phyloP scores from a whole-genome alignment of 176 grass and related monocot species.

The Themeda triandra region DNA sequence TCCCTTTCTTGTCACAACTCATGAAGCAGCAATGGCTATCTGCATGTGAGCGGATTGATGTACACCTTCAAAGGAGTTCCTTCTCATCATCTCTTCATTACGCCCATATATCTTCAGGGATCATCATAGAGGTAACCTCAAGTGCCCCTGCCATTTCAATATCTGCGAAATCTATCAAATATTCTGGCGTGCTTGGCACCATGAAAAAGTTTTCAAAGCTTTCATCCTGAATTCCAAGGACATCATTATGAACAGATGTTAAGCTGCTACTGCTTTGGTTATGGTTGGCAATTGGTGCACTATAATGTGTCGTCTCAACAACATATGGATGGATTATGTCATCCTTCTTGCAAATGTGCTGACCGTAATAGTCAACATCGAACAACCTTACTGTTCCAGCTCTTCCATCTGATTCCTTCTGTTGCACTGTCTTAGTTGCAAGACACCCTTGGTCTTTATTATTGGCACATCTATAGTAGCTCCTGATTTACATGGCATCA shows the following conservation, averaged over 20 bases:
- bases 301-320: background rate
- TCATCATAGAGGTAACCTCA: background rate
- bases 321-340: background rate
- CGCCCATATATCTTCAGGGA: slow-evolving; percentile 12
- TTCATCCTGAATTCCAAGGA: background rate
- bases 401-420: slow-evolving; percentile 12
- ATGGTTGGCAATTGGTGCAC: background rate
- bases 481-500: background rate
- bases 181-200: background rate
- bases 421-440: slow-evolving; percentile 33
- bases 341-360: slow-evolving; percentile 8
- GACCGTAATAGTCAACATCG: slow-evolving; percentile 14
- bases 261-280: background rate
- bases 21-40: background rate
- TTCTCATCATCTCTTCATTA: background rate
- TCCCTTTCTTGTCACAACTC: background rate
- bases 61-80: background rate
- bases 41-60: background rate
- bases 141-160: background rate
- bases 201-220: background rate
- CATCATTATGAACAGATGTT: background rate
- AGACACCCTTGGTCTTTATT: slow-evolving; percentile 21
- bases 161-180: slow-evolving; percentile 7
- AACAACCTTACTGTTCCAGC: background rate
- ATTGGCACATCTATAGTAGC: slow-evolving; percentile 39